Base-by-base conservation (phyloP, 257 asterid genomes). In the Salvia hispanica region DNA sequence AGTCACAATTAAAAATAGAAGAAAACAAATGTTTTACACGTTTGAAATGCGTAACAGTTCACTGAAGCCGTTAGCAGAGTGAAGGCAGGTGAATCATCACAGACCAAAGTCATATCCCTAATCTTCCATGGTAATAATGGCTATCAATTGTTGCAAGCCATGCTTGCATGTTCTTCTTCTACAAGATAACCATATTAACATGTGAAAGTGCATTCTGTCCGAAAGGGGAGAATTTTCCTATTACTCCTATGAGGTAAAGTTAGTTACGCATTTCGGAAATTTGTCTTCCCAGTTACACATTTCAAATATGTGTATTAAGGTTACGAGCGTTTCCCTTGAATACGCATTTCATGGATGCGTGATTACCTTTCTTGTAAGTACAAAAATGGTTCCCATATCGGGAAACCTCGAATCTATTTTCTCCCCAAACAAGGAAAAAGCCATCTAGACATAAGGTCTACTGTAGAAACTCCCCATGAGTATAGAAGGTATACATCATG, bases 21-120 rank as follows among this genome's bases (percentile, higher is more conserved):
- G 57, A 21, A 33, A 16, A 43, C 47, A 62, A 62, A 64, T 11
- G 11, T 15, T 9, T 34, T 18, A 36, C 37, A 16, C 67, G 43
- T 70, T 33, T 67, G 61, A 55, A 18, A 44, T n/a, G 16, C 9
- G 44, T 33, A 54, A 66, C 44, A 71, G 44, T 59, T 43, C 58
- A 62, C 48, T 15, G 46, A 53, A 71, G 18, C 10, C 54, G 63
- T 50, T 21, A 69, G 70, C 68, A 55, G 13, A 50, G 69, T 62
- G 44, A 51, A 67, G 33, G 39, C 52, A 33, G 18, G 63, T 58
- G 53, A 63, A 69, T 46, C 15, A 58, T 70, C 60, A 58, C 7
- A 15, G 14, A 34, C 53, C 39, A 46, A 43, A n/a, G 39, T 54
- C 53, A 37, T 3, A 40, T 48, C 28, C 18, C 45, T 45, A 31